These are phyloP conservation scores for Brettanomyces sp. DNA, from an alignment of 805 yeast species.

Conservation along the genomic window DNA sequence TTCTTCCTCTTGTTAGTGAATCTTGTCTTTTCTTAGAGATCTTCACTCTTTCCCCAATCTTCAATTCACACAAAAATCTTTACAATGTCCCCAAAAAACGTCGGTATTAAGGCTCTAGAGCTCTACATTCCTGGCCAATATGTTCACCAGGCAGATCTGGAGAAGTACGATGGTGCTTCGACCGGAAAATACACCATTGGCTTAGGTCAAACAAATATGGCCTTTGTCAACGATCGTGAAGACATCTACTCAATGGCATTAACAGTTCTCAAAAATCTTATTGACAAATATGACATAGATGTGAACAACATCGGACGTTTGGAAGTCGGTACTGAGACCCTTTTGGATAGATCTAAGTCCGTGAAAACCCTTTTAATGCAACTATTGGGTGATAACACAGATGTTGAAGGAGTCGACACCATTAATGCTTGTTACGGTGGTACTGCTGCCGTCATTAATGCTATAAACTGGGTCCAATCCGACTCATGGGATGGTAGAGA, in stretches of 20 bases:
- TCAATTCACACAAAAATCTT: neutral
- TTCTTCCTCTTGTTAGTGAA: too few relatives aligned
- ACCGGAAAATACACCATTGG: conserved; percentile 98
- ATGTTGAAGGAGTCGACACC: conserved; percentile 93
- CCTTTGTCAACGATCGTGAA: conserved; percentile 94
- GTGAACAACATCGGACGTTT: conserved; percentile 78
- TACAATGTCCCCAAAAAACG: conserved; percentile 44
- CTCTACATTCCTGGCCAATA: conserved; percentile 77
- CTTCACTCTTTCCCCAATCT: neutral
- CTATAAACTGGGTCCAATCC: conserved; percentile 93
- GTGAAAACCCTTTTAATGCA: conserved; percentile 95
- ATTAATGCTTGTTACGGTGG: conserved; percentile 98
- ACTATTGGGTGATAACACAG: conserved; percentile 78
- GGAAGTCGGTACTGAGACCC: conserved; percentile 97
- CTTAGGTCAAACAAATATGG: conserved; percentile 96
- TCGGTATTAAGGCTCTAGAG: conserved; percentile 96
- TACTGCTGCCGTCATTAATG: conserved; percentile 87
- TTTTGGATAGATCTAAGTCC: conserved; percentile 92
- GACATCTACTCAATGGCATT: conserved; percentile 92
- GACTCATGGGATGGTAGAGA: conserved; percentile 97
- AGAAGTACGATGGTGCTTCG: conserved; percentile 74
- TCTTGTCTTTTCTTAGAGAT: too few relatives aligned
- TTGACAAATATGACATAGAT: conserved; percentile 77
- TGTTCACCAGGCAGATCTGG: conserved; percentile 85
- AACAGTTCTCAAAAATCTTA: conserved; percentile 72